These are phyloP conservation scores for Pythium graminicola DNA, from an alignment of 352 stramenopile genomes.

Conservation along the genomic window DNA sequence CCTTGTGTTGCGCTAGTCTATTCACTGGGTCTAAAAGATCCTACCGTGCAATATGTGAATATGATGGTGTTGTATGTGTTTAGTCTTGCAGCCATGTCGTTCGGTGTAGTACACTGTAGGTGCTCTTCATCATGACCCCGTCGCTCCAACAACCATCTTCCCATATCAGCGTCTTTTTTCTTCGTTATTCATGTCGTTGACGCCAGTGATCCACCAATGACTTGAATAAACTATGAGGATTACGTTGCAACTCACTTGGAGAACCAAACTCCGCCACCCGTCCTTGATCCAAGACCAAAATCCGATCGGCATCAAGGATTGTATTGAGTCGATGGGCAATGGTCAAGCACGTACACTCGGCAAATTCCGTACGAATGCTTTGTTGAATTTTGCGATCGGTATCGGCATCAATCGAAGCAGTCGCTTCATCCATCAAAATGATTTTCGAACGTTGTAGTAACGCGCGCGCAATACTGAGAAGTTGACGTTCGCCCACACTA, in stretches of 20 bases:
- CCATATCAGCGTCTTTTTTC: no score
- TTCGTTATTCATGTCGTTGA: no score
- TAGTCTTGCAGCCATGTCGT: no score
- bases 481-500: constrained; percentile 87
- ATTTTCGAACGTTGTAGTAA: constrained; percentile 54
- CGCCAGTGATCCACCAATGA: constrained; percentile 63
- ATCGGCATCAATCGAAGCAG: constrained; percentile 52
- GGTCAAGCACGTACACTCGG: constrained; percentile 83
- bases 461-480: constrained; percentile 30
- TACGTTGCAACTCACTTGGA: constrained; percentile 45
- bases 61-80: no score
- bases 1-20: no score
- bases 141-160: no score
- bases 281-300: constrained; percentile 87
- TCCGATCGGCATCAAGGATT: constrained; percentile 85
- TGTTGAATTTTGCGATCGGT: constrained; percentile 76
- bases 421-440: constrained; percentile 94
- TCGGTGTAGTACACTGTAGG: no score
- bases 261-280: constrained; percentile 82
- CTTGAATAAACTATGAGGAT: constrained; percentile 52
- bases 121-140: no score
- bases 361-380: constrained; percentile 93
- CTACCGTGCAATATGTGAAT: no score
- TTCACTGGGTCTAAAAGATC: no score
- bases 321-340: constrained; percentile 92